Evolutionary conservation across 139 green algal species (phyloP).

Genomic region (Limnomonas spitsbergensis): DNA sequence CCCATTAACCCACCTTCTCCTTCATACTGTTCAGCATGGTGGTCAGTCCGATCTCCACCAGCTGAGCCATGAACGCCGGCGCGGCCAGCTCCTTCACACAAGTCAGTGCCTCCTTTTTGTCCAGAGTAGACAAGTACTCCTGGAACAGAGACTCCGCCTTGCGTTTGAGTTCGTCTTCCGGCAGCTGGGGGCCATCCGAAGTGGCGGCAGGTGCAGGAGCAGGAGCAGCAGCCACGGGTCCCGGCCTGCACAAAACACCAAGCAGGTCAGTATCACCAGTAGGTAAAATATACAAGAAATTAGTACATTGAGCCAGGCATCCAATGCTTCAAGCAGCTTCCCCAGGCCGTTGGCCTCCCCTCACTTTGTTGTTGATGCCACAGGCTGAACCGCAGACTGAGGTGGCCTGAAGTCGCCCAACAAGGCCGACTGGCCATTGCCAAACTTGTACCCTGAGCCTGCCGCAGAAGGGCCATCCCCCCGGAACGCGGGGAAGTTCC

Average conservation of each 20-base stretch:
- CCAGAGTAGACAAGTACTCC: conserved; percentile 45
- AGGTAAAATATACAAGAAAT: too few species aligned
- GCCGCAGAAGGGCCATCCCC: conserved; percentile 4
- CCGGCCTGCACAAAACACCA: too few species aligned
- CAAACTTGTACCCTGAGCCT: too few species aligned
- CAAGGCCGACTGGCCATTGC: conserved; percentile 29
- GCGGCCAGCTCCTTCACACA: conserved; percentile 42
- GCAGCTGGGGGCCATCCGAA: background rate
- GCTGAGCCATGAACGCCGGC: conserved; percentile 19
- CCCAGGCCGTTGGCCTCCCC: too few species aligned
- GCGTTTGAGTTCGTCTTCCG: conserved; percentile 34
- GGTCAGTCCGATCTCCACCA: conserved; percentile 43
- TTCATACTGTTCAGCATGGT: conserved; percentile 62
- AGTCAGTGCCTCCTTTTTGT: conserved; percentile 47
- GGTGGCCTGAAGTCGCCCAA: conserved; percentile 43
- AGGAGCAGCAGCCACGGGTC: too few species aligned
- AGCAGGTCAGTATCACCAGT: too few species aligned
- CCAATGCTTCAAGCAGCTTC: too few species aligned
- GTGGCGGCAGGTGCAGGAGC: conserved; percentile 1
- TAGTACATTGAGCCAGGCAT: too few species aligned
- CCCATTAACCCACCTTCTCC: conserved; percentile 57
- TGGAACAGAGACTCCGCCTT: conserved; percentile 39
- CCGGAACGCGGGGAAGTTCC: conserved; percentile 28
- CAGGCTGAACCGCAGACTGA: conserved; percentile 7
- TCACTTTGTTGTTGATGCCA: conserved; percentile 1